Evolutionary conservation across 2,329 filamentous ascomycete genomes (phyloP).

Genomic region (Colletotrichum sp.): DNA sequence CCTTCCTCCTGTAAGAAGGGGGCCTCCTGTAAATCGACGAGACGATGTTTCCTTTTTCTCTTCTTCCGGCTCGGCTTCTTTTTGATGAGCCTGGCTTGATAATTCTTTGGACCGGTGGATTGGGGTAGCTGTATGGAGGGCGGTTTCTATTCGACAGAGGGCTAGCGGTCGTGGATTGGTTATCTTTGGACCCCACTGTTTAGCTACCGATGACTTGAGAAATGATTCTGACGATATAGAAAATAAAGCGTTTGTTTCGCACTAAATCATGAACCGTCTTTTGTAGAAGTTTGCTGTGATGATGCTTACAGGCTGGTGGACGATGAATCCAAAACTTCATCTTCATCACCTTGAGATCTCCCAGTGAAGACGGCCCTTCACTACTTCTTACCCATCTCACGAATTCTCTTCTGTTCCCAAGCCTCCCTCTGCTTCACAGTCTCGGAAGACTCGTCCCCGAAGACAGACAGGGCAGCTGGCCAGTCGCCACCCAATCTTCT

Average conservation of each 20-base stretch:
- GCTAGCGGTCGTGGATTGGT: conserved; percentile 3
- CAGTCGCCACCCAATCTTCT: not conserved
- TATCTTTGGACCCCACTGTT: not conserved
- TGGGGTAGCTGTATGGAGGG: not conserved
- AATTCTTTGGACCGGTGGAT: conserved; percentile 8
- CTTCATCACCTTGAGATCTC: not conserved
- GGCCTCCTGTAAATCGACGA: not conserved
- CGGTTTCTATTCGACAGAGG: conserved; percentile 10
- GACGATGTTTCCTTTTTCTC: not conserved
- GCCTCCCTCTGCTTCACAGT: not conserved
- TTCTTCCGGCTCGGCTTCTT: not conserved
- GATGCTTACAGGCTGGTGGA: not conserved
- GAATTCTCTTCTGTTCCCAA: not conserved
- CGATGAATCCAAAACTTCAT: not conserved
- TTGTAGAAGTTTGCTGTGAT: not conserved
- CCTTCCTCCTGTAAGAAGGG: conserved; percentile 11
- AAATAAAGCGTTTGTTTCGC: conserved; percentile 19
- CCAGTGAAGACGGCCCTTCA: not conserved
- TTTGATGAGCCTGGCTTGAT: not conserved
- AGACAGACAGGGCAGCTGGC: not conserved
- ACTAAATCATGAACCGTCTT: not conserved
- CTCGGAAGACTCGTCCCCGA: not conserved
- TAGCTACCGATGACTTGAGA: conserved; percentile 13
- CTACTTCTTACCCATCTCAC: not conserved
- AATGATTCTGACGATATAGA: conserved; percentile 22